Percentiles rank a stretch among this genome's conserved stretches.
Conservation (phyloP, 2,329 filamentous ascomycete genomes). For the Colletotrichum sublineola region DNA sequence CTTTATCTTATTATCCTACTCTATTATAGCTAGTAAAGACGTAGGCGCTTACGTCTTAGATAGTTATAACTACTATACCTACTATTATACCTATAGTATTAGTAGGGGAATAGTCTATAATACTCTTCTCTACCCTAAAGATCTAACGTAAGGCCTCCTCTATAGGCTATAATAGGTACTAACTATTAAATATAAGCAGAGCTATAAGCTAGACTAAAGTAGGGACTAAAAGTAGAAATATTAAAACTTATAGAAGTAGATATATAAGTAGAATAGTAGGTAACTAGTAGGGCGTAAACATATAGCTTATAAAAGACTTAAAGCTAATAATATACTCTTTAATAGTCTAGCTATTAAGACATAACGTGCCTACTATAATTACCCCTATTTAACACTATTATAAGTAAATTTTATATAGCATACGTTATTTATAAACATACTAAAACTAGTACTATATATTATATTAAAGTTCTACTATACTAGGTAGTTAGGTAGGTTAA, state of each 20-base stretch:
- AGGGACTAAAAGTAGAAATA: background rate
- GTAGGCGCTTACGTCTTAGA: conserved; percentile 10
- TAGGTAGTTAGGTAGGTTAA: conserved; percentile 21
- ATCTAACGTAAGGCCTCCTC: conserved; percentile 15
- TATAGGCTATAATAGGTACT: conserved; percentile 17
- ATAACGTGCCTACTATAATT: conserved; percentile 13
- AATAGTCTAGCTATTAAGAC: conserved; percentile 16
- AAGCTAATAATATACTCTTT: conserved; percentile 23
- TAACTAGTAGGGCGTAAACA: conserved; percentile 9
- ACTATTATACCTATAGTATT: conserved; percentile 8
- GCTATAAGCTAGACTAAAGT: background rate
- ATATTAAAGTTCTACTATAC: conserved; percentile 27
- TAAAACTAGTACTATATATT: conserved; percentile 18
- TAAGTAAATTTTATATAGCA: no score
- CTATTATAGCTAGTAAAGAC: conserved; percentile 35
- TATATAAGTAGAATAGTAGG: conserved; percentile 1
- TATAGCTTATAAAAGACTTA: background rate
- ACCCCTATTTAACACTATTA: background rate
- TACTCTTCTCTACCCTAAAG: conserved; percentile 5
- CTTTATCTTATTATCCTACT: background rate
- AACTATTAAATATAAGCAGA: conserved; percentile 10
- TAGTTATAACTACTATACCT: conserved; percentile 14
- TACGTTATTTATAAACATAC: background rate
- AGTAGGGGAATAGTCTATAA: conserved; percentile 7
- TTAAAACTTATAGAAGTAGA: conserved; percentile 4